These are phyloP conservation scores for Ligustrum vulgare DNA, from an alignment of 257 asterid species.

Conservation along the genomic window DNA sequence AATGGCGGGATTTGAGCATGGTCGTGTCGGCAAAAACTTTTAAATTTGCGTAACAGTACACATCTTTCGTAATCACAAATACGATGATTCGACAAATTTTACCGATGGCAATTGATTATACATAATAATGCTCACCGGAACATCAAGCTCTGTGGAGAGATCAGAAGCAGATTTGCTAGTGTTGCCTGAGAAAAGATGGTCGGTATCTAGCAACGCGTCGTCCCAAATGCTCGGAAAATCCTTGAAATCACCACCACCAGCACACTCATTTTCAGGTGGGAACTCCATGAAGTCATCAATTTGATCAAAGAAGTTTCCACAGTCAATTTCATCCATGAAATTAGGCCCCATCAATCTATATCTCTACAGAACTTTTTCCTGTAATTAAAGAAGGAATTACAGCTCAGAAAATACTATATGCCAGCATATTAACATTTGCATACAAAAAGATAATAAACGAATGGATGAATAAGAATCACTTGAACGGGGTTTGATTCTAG, in stretches of 20 bases:
- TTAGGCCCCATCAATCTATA: constrained; percentile 57
- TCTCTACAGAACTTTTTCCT: constrained; percentile 29
- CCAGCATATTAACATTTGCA: not conserved
- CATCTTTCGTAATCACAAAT: not conserved
- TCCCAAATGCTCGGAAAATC: constrained; percentile 75
- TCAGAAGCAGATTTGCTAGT: constrained; percentile 44
- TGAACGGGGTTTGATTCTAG: not conserved
- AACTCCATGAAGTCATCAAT: constrained; percentile 89
- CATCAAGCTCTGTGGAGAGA: constrained; percentile 75
- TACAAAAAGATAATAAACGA: not conserved
- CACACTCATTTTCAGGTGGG: constrained; percentile 68
- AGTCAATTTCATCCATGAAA: constrained; percentile 71
- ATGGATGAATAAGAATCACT: not conserved
- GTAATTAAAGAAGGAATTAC: not conserved
- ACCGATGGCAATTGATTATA: not conserved
- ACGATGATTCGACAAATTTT: not conserved
- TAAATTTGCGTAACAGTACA: too few relatives aligned
- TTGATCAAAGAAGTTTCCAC: constrained; percentile 86
- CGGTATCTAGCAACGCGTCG: constrained; percentile 50
- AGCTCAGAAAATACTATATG: not conserved
- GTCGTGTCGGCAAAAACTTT: not conserved
- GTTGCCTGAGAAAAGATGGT: constrained; percentile 48
- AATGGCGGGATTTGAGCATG: not conserved
- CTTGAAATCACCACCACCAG: constrained; percentile 50
- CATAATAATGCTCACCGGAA: constrained; percentile 60